Evolutionary conservation across 345 rosid genomes (phyloP), one percentile per base, ranked within the genome.

Genomic region (Brassica juncea): DNA sequence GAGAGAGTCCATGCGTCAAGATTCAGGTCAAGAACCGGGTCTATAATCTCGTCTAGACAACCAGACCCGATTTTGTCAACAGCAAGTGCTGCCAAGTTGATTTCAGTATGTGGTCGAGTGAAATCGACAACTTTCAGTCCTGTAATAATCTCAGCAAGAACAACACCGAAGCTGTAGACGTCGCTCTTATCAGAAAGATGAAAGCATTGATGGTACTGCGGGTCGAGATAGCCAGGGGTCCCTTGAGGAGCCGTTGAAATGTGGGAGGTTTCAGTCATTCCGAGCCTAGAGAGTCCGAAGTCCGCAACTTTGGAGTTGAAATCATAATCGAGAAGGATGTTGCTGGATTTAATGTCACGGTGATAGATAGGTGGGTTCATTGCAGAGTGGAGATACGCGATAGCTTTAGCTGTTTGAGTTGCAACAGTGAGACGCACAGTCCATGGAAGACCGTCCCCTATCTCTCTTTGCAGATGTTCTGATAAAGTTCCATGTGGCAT

Each of bases 201-300:
- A 68, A 88, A 91, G 79, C 85, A 88, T 31, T 91, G 96, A 79
- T 91, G 93, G 77, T 91, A 91, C 66, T 91, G 90, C 14, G 96
- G 96, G 72, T 91, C 96, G 30, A 92, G 94, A 81, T 92, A 92
- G 74, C 97, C 97, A 1, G 97, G 97, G 57, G 97, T 92, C 10
- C 97, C 97, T 78, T 90, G 93, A 28, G 99, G 99, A 30, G 95
- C 99, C 0, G 99, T 94, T 14, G 99, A 94, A 35, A 94, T 85
- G 76, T 94, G 92, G 3, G 99, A 94, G 23, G 80, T 65, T 73
- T 91, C 97, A 0, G 80, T 71, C 91, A 92, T 82, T 25, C 99
- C 99, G 2, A 92, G 89, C 77, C 99, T 86, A 8, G 99, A 94
- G 74, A 94, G 97, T 68, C 97, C 99, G 0, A 94, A 94, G 83